A percentile compares a stretch with the other conserved stretches of the same genome.
Evolutionary conservation across 108 stramenopile species (phyloP).

Genomic region (Hondaea fermentalgiana): DNA sequence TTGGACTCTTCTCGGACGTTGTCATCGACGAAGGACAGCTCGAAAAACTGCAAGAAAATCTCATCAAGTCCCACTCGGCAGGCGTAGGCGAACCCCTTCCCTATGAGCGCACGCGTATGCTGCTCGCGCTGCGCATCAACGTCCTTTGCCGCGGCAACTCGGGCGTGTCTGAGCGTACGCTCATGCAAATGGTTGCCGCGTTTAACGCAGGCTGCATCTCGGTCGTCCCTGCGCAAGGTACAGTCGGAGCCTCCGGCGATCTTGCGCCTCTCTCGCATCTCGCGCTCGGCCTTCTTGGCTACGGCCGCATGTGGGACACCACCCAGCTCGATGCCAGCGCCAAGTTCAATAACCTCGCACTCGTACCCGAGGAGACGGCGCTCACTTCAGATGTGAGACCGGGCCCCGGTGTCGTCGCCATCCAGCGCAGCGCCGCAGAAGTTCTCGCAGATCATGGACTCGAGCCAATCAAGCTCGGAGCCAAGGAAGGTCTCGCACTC

Average conservation of each 20-base stretch:
- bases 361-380: background rate
- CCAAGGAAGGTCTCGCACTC: slow-evolving; percentile 30
- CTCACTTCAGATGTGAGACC: background rate
- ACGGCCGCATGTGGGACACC: background rate
- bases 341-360: background rate
- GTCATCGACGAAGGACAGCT: background rate
- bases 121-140: slow-evolving; percentile 28
- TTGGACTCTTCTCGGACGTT: slow-evolving; percentile 25
- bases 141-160: slow-evolving; percentile 24
- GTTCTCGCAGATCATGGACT: slow-evolving; percentile 6
- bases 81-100: slow-evolving; percentile 31
- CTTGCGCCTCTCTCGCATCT: slow-evolving; percentile 28
- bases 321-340: background rate
- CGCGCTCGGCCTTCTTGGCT: slow-evolving; percentile 16
- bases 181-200: slow-evolving; percentile 17
- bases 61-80: slow-evolving; percentile 25
- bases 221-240: slow-evolving; percentile 25
- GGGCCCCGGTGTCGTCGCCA: background rate
- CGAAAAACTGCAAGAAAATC: slow-evolving; percentile 21
- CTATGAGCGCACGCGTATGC: slow-evolving; percentile 9
- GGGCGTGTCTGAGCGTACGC: background rate
- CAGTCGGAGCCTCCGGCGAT: slow-evolving; percentile 30
- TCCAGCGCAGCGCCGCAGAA: background rate
- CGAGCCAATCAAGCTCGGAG: slow-evolving; percentile 10
- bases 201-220: slow-evolving; percentile 27